A percentile compares a stretch with the other conserved stretches of the same genome.
phyloP scores from a whole-genome alignment of 495 filamentous ascomycete genomes.

The Aspergillus indologenus region DNA sequence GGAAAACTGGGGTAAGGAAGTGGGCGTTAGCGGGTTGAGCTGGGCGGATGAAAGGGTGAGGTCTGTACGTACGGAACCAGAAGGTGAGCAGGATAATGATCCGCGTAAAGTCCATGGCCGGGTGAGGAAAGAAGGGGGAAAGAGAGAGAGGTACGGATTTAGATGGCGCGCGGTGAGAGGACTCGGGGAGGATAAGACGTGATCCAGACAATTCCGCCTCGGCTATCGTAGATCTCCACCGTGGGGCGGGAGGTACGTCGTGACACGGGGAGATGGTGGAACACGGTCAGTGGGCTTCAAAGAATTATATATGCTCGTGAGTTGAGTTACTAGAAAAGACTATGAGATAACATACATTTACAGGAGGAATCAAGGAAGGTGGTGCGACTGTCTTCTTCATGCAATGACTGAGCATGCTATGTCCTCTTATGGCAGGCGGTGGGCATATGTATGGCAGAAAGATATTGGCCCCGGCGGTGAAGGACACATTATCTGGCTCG shows the following conservation, averaged over 20 bases:
- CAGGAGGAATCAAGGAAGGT: neutral
- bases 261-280: too few species aligned
- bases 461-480: neutral
- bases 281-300: too few species aligned
- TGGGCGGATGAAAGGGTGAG: neutral
- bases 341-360: neutral
- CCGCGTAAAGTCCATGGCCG: neutral
- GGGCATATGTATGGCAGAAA: neutral
- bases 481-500: neutral
- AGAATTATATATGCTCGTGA: too few species aligned
- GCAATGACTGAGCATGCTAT: neutral
- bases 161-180: neutral
- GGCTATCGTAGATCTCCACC: neutral
- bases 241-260: too few species aligned
- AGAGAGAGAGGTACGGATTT: neutral
- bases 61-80: neutral
- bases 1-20: constrained; percentile 8
- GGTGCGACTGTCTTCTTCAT: neutral
- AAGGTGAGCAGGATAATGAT: neutral
- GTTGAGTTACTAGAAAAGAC: too few species aligned
- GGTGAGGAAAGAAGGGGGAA: neutral
- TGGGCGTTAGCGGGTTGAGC: neutral
- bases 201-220: neutral
- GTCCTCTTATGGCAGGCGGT: neutral
- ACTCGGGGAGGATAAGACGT: neutral